Conservation (phyloP, 345 rosid genomes). For the Diplotaxis tenuifolia region DNA sequence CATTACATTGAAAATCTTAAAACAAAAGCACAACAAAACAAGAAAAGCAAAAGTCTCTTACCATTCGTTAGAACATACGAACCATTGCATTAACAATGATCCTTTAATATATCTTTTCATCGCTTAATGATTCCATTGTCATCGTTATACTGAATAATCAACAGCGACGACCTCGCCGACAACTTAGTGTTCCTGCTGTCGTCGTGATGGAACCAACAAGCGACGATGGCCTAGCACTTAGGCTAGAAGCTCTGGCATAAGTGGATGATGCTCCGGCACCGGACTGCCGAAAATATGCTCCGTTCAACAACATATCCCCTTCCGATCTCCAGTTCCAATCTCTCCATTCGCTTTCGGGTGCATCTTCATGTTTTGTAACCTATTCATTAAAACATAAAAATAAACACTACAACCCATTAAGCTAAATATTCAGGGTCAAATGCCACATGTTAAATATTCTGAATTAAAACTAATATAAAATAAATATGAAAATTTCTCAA, state of each 20-base stretch:
- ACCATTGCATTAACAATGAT: slow-evolving; percentile 25
- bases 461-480: neutral
- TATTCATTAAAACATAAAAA: slow-evolving; percentile 18
- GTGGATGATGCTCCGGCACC: slow-evolving; percentile 54
- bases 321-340: too few relatives aligned
- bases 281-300: slow-evolving; percentile 61
- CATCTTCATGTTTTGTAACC: slow-evolving; percentile 81
- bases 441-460: neutral
- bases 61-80: slow-evolving; percentile 4
- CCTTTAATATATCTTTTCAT: neutral
- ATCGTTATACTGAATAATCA: slow-evolving; percentile 16
- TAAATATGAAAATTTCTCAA: too few relatives aligned
- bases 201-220: slow-evolving; percentile 60
- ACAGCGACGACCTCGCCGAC: slow-evolving; percentile 58
- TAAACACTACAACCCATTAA: too few relatives aligned
- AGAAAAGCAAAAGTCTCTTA: neutral
- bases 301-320: slow-evolving; percentile 71
- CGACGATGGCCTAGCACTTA: slow-evolving; percentile 68
- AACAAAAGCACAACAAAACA: neutral
- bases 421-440: neutral
- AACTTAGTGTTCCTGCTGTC: slow-evolving; percentile 58
- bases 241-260: slow-evolving; percentile 70
- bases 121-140: slow-evolving; percentile 5
- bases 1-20: neutral
- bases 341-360: slow-evolving; percentile 60